A percentile compares a stretch with the other conserved stretches of the same genome.
These are phyloP conservation scores for Chamaecrista fasciculata DNA, from an alignment of 306 rosid genomes.

Conservation along the genomic window DNA sequence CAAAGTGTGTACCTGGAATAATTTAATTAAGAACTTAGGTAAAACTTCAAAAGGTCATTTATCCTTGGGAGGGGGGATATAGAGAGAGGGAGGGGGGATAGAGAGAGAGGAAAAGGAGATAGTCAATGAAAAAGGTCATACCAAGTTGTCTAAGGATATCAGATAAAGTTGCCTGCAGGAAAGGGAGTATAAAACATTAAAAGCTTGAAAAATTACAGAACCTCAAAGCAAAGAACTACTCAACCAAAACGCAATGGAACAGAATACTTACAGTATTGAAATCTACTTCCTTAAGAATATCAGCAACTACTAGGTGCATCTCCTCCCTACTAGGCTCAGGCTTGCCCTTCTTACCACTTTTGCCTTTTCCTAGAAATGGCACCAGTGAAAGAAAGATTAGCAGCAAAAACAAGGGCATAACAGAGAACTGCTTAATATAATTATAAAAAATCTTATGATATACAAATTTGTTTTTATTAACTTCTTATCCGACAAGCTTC, in stretches of 20 bases:
- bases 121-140: constrained; percentile 36
- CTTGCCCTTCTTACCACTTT: constrained; percentile 79
- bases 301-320: constrained; percentile 82
- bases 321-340: constrained; percentile 72
- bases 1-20: constrained; percentile 76
- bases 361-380: constrained; percentile 56
- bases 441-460: not conserved
- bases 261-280: constrained; percentile 77
- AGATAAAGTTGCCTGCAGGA: constrained; percentile 89
- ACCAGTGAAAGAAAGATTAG: constrained; percentile 24
- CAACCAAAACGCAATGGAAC: not conserved
- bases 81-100: not conserved
- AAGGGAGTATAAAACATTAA: constrained; percentile 5
- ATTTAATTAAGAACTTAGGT: constrained; percentile 26
- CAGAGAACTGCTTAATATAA: not conserved
- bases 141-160: constrained; percentile 97
- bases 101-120: too few relatives aligned
- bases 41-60: constrained; percentile 10
- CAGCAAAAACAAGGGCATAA: constrained; percentile 1
- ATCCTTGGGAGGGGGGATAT: not conserved
- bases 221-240: constrained; percentile 1
- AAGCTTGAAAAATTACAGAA: not conserved
- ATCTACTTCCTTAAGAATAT: constrained; percentile 90
- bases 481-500: not conserved
- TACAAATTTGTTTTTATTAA: not conserved